Evolutionary conservation across 1,139 yeast species (phyloP).

Genomic region (Suhomyces wounanorum): DNA sequence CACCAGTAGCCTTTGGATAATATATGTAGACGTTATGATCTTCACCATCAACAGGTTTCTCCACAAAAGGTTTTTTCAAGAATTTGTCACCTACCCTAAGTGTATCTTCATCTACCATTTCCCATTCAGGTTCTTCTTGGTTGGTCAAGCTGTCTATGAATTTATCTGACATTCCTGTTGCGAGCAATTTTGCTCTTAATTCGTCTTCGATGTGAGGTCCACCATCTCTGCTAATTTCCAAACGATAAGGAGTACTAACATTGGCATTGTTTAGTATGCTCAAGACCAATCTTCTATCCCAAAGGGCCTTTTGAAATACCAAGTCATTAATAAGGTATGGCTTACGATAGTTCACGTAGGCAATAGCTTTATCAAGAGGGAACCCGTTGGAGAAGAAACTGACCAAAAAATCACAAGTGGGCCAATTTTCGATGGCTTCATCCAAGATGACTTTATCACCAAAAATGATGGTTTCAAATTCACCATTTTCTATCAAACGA

Average conservation of each 20-base stretch:
- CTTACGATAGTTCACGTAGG: slow-evolving; percentile 83
- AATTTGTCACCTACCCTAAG: slow-evolving; percentile 71
- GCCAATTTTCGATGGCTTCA: slow-evolving; percentile 95
- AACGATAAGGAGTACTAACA: slow-evolving; percentile 86
- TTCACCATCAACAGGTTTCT: slow-evolving; percentile 98
- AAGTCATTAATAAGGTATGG: slow-evolving; percentile 91
- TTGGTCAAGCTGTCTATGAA: slow-evolving; percentile 64
- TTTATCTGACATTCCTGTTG: slow-evolving; percentile 39
- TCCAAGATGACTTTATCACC: slow-evolving; percentile 97
- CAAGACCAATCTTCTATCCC: slow-evolving; percentile 94
- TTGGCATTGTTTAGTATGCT: slow-evolving; percentile 75
- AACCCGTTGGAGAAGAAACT: slow-evolving; percentile 95
- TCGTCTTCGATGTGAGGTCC: slow-evolving; percentile 81
- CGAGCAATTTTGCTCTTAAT: slow-evolving; percentile 48
- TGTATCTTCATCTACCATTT: slow-evolving; percentile 88
- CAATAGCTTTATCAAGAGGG: slow-evolving; percentile 93
- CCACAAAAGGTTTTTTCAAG: slow-evolving; percentile 89
- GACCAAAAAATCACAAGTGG: slow-evolving; percentile 93
- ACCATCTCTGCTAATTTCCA: slow-evolving; percentile 93
- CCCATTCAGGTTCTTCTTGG: slow-evolving; percentile 78
- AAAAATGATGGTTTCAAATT: slow-evolving; percentile 93
- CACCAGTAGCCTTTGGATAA: slow-evolving; percentile 86
- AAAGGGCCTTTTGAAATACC: slow-evolving; percentile 84
- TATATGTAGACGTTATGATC: slow-evolving; percentile 96
- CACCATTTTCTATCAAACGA: slow-evolving; percentile 87